Base-by-base conservation (phyloP, 2,329 filamentous ascomycete species). In the Raffaelea arxii region DNA sequence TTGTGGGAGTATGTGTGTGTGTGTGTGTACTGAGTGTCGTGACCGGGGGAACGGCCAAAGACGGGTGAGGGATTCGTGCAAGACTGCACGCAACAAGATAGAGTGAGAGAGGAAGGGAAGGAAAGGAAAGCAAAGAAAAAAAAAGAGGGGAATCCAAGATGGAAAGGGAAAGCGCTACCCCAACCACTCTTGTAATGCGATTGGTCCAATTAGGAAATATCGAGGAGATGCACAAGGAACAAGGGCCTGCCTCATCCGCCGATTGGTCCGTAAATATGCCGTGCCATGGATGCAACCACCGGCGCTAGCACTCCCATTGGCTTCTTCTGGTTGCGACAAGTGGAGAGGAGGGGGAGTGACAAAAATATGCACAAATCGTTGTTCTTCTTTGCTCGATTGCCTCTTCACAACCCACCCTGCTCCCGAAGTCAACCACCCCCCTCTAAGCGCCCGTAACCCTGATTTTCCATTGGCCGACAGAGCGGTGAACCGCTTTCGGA, bases 221-320 rank as follows among this genome's bases (percentile, higher is more conserved):
- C n/a, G n/a, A n/a, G n/a, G n/a, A n/a, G n/a, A n/a, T n/a, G 21
- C n/a, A 27, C 25, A 44, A 22, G 46, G 30, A 36, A 37, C 10
- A 35, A 46, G 25, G 48, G 27, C n/a, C 37, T 38, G 44, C 18
- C 19, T 35, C n/a, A 7, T 4, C 9, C 39, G 43, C 43, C 37
- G 43, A 63, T 63, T 64, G 60, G 61, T 32, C 48, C 38, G 51
- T 59, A 61, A 59, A 53, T 48, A 48, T 55, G 51, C 53, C 38
- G 56, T 58, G 54, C 55, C 49, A 57, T 52, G 53, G 54, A 54
- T 53, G 51, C 48, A 55, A 53, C 40, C 53, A 46, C 50, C 44
- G 22, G 40, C 47, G 36, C 52, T 49, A 43, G 48, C 32, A 40
- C 46, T 48, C n/a, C 57, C 48, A 62, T 62, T 63, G 59, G 61